Percentiles rank a stretch among this genome's conserved stretches.
These are phyloP conservation scores for Botryosphaeria agaves DNA, from an alignment of 2,329 filamentous ascomycete species.

Conservation along the genomic window DNA sequence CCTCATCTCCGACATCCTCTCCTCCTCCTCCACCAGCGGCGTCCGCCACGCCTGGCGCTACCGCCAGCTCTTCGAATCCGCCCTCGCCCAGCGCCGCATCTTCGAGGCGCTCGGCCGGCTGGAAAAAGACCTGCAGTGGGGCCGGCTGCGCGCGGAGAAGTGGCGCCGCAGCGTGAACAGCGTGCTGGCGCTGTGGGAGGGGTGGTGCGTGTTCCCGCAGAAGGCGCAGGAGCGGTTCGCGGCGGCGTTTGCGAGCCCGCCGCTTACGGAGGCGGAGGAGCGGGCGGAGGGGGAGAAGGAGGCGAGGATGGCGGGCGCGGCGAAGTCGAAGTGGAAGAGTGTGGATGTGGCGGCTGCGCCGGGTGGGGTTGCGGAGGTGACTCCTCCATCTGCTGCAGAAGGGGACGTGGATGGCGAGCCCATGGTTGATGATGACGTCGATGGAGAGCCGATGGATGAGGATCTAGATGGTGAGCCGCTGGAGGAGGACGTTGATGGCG, in stretches of 20 bases:
- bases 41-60: conserved; percentile 80
- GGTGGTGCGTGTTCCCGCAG: conserved; percentile 50
- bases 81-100: conserved; percentile 47
- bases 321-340: conserved; percentile 14
- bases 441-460: conserved; percentile 23
- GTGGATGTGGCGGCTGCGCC: conserved; percentile 25
- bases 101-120: conserved; percentile 63
- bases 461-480: conserved; percentile 6
- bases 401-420: conserved; percentile 31
- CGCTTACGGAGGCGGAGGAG: conserved; percentile 24
- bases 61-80: conserved; percentile 59
- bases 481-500: conserved; percentile 31
- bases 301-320: conserved; percentile 12
- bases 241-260: conserved; percentile 49
- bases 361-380: conserved; percentile 23
- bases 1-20: conserved; percentile 62
- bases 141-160: conserved; percentile 64
- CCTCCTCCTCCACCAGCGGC: conserved; percentile 56
- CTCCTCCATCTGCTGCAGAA: conserved; percentile 30
- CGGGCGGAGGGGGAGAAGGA: conserved; percentile 19
- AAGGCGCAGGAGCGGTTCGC: conserved; percentile 57
- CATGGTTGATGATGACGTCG: conserved; percentile 27
- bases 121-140: conserved; percentile 59
- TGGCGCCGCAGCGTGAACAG: conserved; percentile 62
- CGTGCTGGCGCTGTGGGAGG: conserved; percentile 52